Evolutionary conservation across 345 rosid genomes (phyloP), one percentile per base, ranked within the genome.

Genomic region (Limnanthes douglasii): DNA sequence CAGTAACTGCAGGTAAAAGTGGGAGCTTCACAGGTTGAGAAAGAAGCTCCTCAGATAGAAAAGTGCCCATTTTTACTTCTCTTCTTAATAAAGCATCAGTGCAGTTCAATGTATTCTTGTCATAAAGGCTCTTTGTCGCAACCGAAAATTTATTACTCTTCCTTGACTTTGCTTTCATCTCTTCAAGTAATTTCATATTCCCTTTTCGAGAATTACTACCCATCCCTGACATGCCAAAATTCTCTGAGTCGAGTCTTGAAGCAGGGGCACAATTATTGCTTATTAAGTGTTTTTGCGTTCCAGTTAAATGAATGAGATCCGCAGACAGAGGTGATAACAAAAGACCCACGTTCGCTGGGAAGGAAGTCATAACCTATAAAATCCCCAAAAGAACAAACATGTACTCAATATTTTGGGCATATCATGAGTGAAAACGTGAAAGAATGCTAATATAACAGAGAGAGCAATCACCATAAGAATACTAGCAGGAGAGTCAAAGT

Each of bases 301-400:
- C 53, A 30, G 55, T 54, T 30, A 88, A 46, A 43, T 39, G 62
- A 68, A 76, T 49, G 4, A 84, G 54, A 56, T 61, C 54, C 47
- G 67, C 70, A 11, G 93, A 53, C 52, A 90, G 96, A 39, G 98
- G 98, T 11, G 98, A 90, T 46, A 84, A 64, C 39, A 80, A 38
- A 34, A 51, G 44, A 23, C 54, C 64, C 48, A 61, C 86, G 42
- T 19, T 70, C 43, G 65, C 48, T 6, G 82, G 78, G 56, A 60
- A 67, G 17, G 80, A 72, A 45, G 86, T 77, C 93, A 90, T 90
- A 30, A 71, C 59, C 98, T 90, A 79, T 56, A 53, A 21, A 2
- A 13, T 34, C 14, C 20, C 54, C 32, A 31, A 31, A 46, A 47
- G n/a, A 35, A 25, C 27, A 41, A 23, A 25, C 30, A 54, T 23